A percentile compares a stretch with the other conserved stretches of the same genome.
phyloP scores from a whole-genome alignment of 2,329 filamentous ascomycete genomes.

The Aureobasidium musti region DNA sequence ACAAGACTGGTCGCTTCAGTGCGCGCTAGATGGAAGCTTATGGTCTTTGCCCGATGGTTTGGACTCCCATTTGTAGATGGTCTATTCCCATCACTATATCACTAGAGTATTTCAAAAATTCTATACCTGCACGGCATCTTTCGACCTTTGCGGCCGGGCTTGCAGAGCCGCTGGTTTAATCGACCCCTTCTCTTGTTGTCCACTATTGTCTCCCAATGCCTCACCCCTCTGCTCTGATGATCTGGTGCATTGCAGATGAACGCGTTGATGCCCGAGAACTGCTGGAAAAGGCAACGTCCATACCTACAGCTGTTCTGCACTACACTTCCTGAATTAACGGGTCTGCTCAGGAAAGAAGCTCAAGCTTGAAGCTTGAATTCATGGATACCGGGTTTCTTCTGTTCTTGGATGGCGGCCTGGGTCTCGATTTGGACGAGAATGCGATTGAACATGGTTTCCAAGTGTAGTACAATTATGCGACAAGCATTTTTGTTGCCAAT shows the following conservation, averaged over 20 bases:
- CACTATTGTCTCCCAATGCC: background rate
- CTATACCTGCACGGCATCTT: background rate
- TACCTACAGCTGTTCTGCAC: constrained; percentile 53
- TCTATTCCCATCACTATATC: background rate
- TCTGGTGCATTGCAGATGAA: constrained; percentile 64
- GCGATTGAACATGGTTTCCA: background rate
- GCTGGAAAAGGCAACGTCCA: constrained; percentile 61
- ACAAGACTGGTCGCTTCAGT: background rate
- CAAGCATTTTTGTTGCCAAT: no score
- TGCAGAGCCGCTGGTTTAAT: background rate
- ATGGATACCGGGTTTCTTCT: constrained; percentile 44
- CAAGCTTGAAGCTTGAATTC: constrained; percentile 52
- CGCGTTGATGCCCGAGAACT: constrained; percentile 58
- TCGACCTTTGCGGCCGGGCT: background rate
- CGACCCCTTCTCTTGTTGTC: background rate
- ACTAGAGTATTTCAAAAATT: background rate
- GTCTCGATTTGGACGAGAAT: constrained; percentile 33
- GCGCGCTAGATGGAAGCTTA: background rate
- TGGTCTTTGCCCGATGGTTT: background rate
- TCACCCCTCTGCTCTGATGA: constrained; percentile 42
- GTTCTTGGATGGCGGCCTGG: constrained; percentile 37
- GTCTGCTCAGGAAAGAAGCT: constrained; percentile 53
- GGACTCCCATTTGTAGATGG: background rate
- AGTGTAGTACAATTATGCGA: no score
- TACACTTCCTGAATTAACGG: constrained; percentile 55